These are phyloP conservation scores for Lachnellula hyalina DNA, from an alignment of 2,329 filamentous ascomycete genomes.

Conservation along the genomic window DNA sequence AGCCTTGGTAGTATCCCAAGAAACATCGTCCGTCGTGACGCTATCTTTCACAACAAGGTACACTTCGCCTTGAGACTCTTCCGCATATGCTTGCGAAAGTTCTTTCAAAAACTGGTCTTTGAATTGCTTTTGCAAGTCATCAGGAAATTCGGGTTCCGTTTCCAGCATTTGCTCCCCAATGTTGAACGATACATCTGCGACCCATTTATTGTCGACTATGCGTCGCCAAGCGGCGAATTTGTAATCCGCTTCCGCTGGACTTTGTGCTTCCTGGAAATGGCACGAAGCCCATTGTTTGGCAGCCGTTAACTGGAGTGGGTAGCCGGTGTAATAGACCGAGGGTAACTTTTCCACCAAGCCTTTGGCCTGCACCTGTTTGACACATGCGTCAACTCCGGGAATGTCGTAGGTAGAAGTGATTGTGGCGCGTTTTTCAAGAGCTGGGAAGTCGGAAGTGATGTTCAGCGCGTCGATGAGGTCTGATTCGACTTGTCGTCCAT, in stretches of 20 bases:
- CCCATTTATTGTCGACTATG: neutral
- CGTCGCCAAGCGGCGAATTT: neutral
- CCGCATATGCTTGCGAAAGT: neutral
- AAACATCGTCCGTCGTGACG: neutral
- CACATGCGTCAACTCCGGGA: neutral
- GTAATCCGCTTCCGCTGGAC: neutral
- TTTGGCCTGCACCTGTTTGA: neutral
- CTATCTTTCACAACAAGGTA: neutral
- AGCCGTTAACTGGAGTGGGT: neutral
- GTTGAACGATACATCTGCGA: neutral
- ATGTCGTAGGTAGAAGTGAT: neutral
- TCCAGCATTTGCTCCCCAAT: neutral
- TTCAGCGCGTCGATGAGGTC: neutral
- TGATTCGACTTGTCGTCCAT: neutral
- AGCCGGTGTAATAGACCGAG: neutral
- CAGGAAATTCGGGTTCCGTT: neutral
- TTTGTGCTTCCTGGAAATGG: neutral
- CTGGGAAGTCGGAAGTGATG: neutral
- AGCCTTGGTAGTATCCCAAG: neutral
- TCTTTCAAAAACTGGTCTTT: neutral
- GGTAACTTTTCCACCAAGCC: neutral
- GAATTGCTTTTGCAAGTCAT: neutral
- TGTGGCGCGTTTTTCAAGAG: neutral
- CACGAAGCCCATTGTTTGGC: neutral
- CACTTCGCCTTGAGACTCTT: neutral